These are phyloP conservation scores for Colletotrichum somersetense DNA, from an alignment of 2,329 filamentous ascomycete species.

Conservation along the genomic window DNA sequence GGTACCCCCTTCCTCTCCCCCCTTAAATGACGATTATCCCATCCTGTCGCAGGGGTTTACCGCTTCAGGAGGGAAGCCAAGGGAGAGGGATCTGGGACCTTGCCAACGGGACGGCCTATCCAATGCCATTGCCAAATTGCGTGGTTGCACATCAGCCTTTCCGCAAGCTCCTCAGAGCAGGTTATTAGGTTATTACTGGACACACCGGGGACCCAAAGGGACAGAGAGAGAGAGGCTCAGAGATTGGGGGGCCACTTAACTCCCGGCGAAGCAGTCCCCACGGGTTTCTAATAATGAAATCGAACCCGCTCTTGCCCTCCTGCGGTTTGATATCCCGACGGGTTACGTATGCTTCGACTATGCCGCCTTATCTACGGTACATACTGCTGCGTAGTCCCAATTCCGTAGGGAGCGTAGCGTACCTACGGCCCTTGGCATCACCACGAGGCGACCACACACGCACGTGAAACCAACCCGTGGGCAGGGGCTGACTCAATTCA, in stretches of 20 bases:
- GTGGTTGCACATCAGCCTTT: constrained; percentile 8
- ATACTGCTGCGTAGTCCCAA: neutral
- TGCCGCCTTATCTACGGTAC: neutral
- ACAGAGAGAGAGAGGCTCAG: constrained; percentile 1
- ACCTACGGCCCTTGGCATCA: neutral
- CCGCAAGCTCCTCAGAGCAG: neutral
- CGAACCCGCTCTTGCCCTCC: neutral
- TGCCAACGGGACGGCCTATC: constrained; percentile 10
- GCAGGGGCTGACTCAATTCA: constrained; percentile 38
- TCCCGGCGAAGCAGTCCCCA: constrained; percentile 3
- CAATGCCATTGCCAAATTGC: constrained; percentile 18
- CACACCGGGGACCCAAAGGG: neutral
- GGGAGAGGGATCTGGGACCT: constrained; percentile 17
- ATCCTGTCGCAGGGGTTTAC: constrained; percentile 31
- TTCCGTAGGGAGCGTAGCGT: neutral
- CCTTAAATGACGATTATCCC: constrained; percentile 41
- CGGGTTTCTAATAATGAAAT: constrained; percentile 2
- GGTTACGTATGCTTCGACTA: neutral
- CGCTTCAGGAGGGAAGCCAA: constrained; percentile 6
- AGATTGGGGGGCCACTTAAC: constrained; percentile 16
- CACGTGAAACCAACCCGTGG: constrained; percentile 38
- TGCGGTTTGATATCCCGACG: neutral
- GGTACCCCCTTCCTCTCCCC: neutral
- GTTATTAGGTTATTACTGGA: constrained; percentile 9
- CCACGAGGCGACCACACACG: constrained; percentile 14